phyloP scores from a whole-genome alignment of 805 yeast species.

The Deakozyma indianensis region DNA sequence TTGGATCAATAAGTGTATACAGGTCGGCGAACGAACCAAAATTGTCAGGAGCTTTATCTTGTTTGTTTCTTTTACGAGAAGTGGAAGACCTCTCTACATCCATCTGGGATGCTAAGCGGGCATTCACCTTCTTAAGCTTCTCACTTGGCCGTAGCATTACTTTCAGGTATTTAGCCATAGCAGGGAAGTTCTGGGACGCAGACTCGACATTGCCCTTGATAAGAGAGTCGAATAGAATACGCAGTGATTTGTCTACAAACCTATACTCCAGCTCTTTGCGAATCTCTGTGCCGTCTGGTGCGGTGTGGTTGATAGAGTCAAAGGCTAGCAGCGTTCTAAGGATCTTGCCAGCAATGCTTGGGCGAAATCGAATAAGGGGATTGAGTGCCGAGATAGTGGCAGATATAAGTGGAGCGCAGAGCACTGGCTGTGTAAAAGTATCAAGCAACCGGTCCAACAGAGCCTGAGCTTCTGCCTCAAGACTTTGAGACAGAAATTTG shows the following conservation, averaged over 20 bases:
- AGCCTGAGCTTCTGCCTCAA: conserved; percentile 61
- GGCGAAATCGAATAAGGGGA: conserved; percentile 50
- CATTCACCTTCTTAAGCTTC: conserved; percentile 13
- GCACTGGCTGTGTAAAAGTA: conserved; percentile 38
- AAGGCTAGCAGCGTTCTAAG: conserved; percentile 45
- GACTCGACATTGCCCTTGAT: conserved; percentile 8
- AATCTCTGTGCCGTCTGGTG: conserved; percentile 11
- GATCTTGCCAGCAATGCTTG: conserved; percentile 39
- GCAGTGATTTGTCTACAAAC: conserved; percentile 46
- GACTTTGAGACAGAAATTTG: conserved; percentile 40
- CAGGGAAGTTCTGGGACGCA: neutral
- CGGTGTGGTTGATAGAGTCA: conserved; percentile 21
- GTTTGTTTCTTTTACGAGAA: neutral
- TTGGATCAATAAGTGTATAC: conserved; percentile 49
- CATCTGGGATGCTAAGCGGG: conserved; percentile 8
- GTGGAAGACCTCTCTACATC: conserved; percentile 6
- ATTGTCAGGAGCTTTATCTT: neutral
- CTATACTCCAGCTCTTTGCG: conserved; percentile 41
- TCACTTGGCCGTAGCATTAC: conserved; percentile 10
- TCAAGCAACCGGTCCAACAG: conserved; percentile 52
- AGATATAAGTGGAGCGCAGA: conserved; percentile 43
- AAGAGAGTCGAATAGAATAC: conserved; percentile 13
- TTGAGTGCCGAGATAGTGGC: conserved; percentile 55
- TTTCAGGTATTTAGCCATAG: neutral
- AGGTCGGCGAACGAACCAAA: conserved; percentile 40